Percentiles rank a stretch among this genome's conserved stretches.
Conservation (phyloP, 2,329 filamentous ascomycete genomes). For the Neocucurbitaria cava region DNA sequence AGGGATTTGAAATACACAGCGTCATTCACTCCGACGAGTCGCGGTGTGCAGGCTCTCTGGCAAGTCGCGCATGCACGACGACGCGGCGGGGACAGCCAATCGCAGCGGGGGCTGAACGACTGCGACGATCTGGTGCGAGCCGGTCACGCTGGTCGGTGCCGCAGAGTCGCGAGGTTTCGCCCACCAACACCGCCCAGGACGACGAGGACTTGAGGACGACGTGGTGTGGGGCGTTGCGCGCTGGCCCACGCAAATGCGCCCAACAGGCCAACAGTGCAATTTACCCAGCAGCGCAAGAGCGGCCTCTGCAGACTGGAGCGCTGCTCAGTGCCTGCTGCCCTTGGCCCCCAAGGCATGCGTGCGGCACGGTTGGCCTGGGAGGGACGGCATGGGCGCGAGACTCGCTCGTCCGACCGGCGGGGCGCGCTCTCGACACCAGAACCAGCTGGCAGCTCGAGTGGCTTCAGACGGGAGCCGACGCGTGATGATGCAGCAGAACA, state of each 20-base stretch:
- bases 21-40: constrained; percentile 23
- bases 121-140: constrained; percentile 14
- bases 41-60: constrained; percentile 26
- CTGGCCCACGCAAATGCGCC: neutral
- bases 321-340: neutral
- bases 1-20: constrained; percentile 21
- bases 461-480: constrained; percentile 11
- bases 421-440: neutral
- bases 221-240: constrained; percentile 4
- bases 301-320: neutral
- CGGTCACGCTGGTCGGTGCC: constrained; percentile 8
- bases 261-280: constrained; percentile 11
- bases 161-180: constrained; percentile 10
- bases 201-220: neutral
- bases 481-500: constrained; percentile 3
- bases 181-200: constrained; percentile 9
- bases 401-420: neutral
- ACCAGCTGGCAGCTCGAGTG: no score
- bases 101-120: constrained; percentile 5
- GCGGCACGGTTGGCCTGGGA: constrained; percentile 8
- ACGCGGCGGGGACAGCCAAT: constrained; percentile 24
- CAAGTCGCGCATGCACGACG: constrained; percentile 34
- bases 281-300: constrained; percentile 9
- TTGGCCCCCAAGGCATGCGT: constrained; percentile 18
- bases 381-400: neutral